Base-by-base conservation (phyloP, 2,329 filamentous ascomycete species). In the Epichloe aotearoae region DNA sequence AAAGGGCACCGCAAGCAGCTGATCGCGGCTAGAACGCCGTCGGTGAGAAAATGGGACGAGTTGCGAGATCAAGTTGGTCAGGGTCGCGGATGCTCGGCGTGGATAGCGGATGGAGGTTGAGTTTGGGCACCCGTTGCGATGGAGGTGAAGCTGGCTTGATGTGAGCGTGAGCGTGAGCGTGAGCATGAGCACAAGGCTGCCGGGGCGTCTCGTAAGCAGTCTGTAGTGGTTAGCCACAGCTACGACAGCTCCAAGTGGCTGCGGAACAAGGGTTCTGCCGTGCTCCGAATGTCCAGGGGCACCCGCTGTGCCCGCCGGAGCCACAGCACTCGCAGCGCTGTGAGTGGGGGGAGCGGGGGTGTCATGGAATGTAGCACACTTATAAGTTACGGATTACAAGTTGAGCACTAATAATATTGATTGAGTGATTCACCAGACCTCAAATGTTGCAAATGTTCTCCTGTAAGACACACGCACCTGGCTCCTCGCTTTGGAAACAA, bases 181-280 rank as follows among this genome's bases (percentile, higher is more conserved):
- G 20, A 23, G 23, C 33, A 34, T 23, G 30, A 17, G 10, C 3
- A 19, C 34, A 30, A 36, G 26, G 39, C 45, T 38, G 34, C 40
- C 53, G 23, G 51, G 55, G 50, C 48, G 43, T 58, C 58, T 59
- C 58, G 58, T 59, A 59, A 60, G 57, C 57, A 52, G 17, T 15
- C 20, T 47, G 23, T 26, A 20, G 14, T 10, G 26, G 38, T 15
- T 6, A 44, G 38, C 47, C 47, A 49, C 39, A 36, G 36, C 23
- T 23, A 30, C 12, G 17, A 3, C 26, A 44, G 17, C 26, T n/a
- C 7, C 4, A 12, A 45, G 23, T 34, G 44, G 44, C 44, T 8
- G 11, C 53, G 57, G 57, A 54, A 39, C 4, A 51, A 46, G 14
- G 10, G 41, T 57, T 58, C 47, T 52, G 51, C 57, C 57, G 56